Evolutionary conservation across 2,329 filamentous ascomycete species (phyloP).

Genomic region (Neonectria faginata): DNA sequence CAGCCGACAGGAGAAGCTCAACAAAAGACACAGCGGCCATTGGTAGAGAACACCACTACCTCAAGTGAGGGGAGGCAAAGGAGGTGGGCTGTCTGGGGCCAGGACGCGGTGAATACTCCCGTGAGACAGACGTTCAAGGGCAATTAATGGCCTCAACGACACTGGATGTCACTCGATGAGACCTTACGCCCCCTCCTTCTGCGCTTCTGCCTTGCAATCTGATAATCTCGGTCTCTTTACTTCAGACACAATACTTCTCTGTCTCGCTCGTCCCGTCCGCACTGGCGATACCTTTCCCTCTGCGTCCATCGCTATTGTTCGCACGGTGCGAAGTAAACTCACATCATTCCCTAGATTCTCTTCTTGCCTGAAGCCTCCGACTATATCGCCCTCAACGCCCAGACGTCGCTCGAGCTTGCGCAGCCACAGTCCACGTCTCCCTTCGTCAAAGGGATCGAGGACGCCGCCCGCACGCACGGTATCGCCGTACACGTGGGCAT

Average conservation of each 20-base stretch:
- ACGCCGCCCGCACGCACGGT: conserved; percentile 70
- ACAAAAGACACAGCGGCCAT: not conserved
- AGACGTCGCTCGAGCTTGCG: conserved; percentile 78
- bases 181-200: conserved; percentile 16
- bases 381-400: conserved; percentile 79
- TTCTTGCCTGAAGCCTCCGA: conserved; percentile 94
- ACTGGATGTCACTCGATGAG: conserved; percentile 19
- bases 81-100: conserved; percentile 11
- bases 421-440: conserved; percentile 72
- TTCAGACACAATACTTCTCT: conserved; percentile 1
- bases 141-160: not conserved
- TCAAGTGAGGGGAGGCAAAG: not conserved
- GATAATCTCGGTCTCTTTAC: not conserved
- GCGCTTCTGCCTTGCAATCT: conserved; percentile 13
- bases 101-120: conserved; percentile 26
- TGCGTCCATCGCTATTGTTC: conserved; percentile 24
- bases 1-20: not conserved
- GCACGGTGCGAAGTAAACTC: conserved; percentile 26
- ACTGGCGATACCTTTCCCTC: conserved; percentile 33
- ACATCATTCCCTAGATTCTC: conserved; percentile 65
- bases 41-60: not conserved
- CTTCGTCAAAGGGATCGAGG: conserved; percentile 81
- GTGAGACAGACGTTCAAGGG: conserved; percentile 43
- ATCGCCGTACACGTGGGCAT: conserved; percentile 88
- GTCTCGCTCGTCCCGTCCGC: conserved; percentile 7